These are phyloP conservation scores for Tuber borchii DNA, from an alignment of 495 filamentous ascomycete genomes.

Conservation along the genomic window DNA sequence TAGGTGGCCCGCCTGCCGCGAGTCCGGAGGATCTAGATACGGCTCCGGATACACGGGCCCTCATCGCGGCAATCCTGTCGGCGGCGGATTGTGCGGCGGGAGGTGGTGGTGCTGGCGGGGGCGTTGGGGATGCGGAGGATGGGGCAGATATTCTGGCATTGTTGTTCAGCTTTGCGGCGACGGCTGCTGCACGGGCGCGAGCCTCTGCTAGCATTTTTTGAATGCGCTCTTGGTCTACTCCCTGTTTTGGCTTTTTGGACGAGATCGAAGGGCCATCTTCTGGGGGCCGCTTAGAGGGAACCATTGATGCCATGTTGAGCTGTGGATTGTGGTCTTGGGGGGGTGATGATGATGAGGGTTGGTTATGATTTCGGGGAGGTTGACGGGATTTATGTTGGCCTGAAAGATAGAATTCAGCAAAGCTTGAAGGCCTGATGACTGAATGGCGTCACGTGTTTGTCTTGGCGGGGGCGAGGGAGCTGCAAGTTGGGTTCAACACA, in stretches of 20 bases:
- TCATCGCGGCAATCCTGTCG: slow-evolving; percentile 61
- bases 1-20: slow-evolving; percentile 40
- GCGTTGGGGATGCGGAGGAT: slow-evolving; percentile 44
- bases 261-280: slow-evolving; percentile 41
- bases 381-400: not conserved
- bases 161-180: slow-evolving; percentile 52
- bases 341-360: not conserved
- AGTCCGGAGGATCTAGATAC: slow-evolving; percentile 53
- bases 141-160: slow-evolving; percentile 40
- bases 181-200: slow-evolving; percentile 55
- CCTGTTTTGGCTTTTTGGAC: slow-evolving; percentile 42
- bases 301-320: not conserved
- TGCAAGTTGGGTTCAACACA: no score
- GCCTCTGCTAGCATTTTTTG: slow-evolving; percentile 59
- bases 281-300: slow-evolving; percentile 43
- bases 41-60: slow-evolving; percentile 72
- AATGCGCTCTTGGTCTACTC: slow-evolving; percentile 51
- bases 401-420: not conserved
- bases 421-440: not conserved
- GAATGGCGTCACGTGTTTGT: not conserved
- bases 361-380: not conserved
- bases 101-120: slow-evolving; percentile 35
- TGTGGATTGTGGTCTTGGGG: not conserved
- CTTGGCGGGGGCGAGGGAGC: not conserved
- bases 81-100: slow-evolving; percentile 47